These are phyloP conservation scores for Porogramme epimiltina DNA, from an alignment of 1,284 basidiomycete genomes.

Conservation along the genomic window DNA sequence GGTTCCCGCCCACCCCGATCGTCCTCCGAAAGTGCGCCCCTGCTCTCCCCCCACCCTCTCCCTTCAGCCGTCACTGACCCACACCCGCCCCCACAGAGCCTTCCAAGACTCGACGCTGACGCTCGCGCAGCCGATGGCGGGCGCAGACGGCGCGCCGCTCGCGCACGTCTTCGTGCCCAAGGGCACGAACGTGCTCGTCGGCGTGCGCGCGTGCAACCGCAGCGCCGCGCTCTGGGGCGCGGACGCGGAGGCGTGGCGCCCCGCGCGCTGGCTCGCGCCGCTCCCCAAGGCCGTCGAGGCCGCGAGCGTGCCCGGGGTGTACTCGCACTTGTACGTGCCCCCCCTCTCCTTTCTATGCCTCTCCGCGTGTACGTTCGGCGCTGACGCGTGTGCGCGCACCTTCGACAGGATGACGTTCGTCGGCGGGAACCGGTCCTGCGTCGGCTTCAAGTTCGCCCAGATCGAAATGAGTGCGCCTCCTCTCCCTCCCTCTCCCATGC, in stretches of 20 bases:
- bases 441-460: constrained; percentile 27
- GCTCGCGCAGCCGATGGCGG: constrained; percentile 23
- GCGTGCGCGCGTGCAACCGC: constrained; percentile 29
- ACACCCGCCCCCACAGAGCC: constrained; percentile 21
- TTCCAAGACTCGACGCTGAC: constrained; percentile 25
- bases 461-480: constrained; percentile 25
- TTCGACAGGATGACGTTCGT: constrained; percentile 20
- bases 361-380: not conserved
- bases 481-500: not conserved
- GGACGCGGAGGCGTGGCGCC: constrained; percentile 32
- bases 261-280: constrained; percentile 31
- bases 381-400: not conserved
- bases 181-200: constrained; percentile 36
- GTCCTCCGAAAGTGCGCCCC: constrained; percentile 2
- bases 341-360: too few species aligned
- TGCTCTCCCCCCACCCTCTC: not conserved
- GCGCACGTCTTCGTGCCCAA: constrained; percentile 42
- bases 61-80: not conserved
- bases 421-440: constrained; percentile 20
- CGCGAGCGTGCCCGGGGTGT: constrained; percentile 27
- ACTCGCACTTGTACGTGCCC: constrained; percentile 23
- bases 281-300: constrained; percentile 18
- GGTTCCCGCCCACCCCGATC: constrained; percentile 1
- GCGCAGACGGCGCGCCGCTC: constrained; percentile 34
- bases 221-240: constrained; percentile 31